These are phyloP conservation scores for Neurospora sp. DNA, from an alignment of 495 filamentous ascomycete species.

Conservation along the genomic window DNA sequence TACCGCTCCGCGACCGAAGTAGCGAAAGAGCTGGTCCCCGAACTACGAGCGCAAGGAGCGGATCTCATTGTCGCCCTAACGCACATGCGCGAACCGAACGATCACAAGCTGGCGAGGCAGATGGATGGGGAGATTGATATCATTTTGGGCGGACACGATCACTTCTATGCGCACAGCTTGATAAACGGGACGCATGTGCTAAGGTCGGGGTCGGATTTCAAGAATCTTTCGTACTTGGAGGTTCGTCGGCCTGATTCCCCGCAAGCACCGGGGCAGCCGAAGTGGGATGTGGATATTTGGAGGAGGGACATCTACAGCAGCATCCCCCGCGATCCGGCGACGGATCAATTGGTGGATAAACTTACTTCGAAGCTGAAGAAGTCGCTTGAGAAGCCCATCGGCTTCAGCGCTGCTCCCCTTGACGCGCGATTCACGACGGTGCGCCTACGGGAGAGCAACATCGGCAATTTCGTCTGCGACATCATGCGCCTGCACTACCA, in stretches of 20 bases:
- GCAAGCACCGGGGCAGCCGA: conserved; percentile 19
- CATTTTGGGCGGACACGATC: conserved; percentile 82
- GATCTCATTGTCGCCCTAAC: conserved; percentile 74
- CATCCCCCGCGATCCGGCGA: conserved; percentile 50
- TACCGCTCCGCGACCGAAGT: conserved; percentile 67
- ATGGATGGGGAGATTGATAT: conserved; percentile 58
- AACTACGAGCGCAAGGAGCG: conserved; percentile 63
- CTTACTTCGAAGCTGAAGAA: conserved; percentile 60
- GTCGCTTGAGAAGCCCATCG: conserved; percentile 74
- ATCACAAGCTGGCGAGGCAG: conserved; percentile 67
- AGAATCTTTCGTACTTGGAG: conserved; percentile 82
- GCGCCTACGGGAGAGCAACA: conserved; percentile 63
- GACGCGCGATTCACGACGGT: conserved; percentile 83
- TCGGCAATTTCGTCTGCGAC: conserved; percentile 85
- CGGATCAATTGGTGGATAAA: conserved; percentile 49
- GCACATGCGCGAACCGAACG: conserved; percentile 79
- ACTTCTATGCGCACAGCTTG: conserved; percentile 68
- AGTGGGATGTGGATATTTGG: conserved; percentile 70
- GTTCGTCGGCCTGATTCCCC: conserved; percentile 41
- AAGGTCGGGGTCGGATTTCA: conserved; percentile 80
- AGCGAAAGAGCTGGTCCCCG: conserved; percentile 59
- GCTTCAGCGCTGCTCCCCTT: conserved; percentile 67
- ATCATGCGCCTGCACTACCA: conserved; percentile 75
- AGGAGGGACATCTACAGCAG: conserved; percentile 60
- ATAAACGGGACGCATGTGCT: conserved; percentile 73